Conservation (phyloP, 495 filamentous ascomycete species). For the Penicillium antarcticum region DNA sequence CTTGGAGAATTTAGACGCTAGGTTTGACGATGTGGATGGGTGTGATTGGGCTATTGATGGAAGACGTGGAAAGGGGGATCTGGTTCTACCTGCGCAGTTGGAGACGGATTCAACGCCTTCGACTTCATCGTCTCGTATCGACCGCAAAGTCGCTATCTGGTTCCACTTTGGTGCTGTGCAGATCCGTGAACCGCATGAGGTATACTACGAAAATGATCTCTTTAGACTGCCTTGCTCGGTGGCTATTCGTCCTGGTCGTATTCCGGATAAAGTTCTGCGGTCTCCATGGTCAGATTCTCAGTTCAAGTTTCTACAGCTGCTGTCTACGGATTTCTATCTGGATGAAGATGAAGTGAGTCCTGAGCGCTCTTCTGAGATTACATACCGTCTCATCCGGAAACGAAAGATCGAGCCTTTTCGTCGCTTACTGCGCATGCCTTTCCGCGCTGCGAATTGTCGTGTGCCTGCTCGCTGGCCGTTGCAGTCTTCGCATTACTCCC, state of each 20-base stretch:
- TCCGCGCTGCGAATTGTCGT: conserved; percentile 29
- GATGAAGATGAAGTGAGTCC: conserved; percentile 27
- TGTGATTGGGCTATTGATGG: conserved; percentile 19
- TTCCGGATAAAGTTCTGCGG: conserved; percentile 41
- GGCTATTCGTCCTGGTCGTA: conserved; percentile 17
- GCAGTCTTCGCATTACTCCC: conserved; percentile 20
- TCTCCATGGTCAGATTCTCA: conserved; percentile 43
- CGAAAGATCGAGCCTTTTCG: conserved; percentile 32
- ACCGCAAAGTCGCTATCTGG: conserved; percentile 33
- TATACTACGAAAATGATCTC: conserved; percentile 26
- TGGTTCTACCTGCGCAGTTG: conserved; percentile 21
- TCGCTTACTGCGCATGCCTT: conserved; percentile 24
- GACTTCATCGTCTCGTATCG: conserved; percentile 4
- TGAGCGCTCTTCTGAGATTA: conserved; percentile 14
- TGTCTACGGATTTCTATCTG: conserved; percentile 32
- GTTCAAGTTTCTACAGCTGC: conserved; percentile 37
- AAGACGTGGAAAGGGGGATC: conserved; percentile 28
- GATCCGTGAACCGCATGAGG: conserved; percentile 21
- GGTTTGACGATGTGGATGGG: conserved; percentile 17
- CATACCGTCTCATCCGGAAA: conserved; percentile 28
- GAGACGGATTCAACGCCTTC: background rate
- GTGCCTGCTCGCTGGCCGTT: conserved; percentile 33
- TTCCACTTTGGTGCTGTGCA: conserved; percentile 36
- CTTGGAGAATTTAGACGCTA: conserved; percentile 15
- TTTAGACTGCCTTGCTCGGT: conserved; percentile 31